A percentile compares a stretch with the other conserved stretches of the same genome.
These are phyloP conservation scores for Debaryomyces castellii DNA, from an alignment of 805 yeast genomes.

Conservation along the genomic window DNA sequence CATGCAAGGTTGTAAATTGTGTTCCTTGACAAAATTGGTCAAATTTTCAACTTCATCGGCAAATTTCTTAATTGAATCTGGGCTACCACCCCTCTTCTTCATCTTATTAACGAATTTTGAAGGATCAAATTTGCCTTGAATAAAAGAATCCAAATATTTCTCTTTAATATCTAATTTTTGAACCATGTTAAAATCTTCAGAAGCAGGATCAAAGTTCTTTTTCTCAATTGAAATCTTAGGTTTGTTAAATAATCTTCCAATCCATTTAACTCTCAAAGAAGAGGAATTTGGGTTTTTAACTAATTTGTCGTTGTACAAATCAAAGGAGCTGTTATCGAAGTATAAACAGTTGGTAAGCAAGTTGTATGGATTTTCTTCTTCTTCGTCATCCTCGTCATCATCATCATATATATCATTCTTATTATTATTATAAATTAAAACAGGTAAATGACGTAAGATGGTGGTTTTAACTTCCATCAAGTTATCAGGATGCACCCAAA, in stretches of 20 bases:
- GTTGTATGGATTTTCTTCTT: slow-evolving; percentile 25
- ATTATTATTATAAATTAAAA: slow-evolving; percentile 66
- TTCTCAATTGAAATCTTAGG: slow-evolving; percentile 82
- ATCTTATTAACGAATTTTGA: slow-evolving; percentile 60
- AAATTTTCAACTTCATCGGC: slow-evolving; percentile 57
- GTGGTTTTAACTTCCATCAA: slow-evolving; percentile 97
- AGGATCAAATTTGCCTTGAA: slow-evolving; percentile 49
- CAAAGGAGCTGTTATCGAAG: slow-evolving; percentile 82
- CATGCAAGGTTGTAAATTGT: slow-evolving; percentile 78
- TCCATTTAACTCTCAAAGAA: slow-evolving; percentile 85
- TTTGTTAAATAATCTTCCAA: slow-evolving; percentile 74
- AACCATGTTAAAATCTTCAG: slow-evolving; percentile 55
- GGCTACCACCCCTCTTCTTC: slow-evolving; percentile 58
- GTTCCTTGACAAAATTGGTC: slow-evolving; percentile 60
- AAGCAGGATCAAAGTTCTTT: slow-evolving; percentile 60
- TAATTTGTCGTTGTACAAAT: slow-evolving; percentile 81
- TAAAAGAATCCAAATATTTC: slow-evolving; percentile 74
- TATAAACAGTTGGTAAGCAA: slow-evolving; percentile 85
- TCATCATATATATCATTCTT: slow-evolving; percentile 58
- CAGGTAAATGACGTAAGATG: slow-evolving; percentile 89
- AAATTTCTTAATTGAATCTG: slow-evolving; percentile 50
- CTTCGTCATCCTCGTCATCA: slow-evolving; percentile 30
- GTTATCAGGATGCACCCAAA: slow-evolving; percentile 93
- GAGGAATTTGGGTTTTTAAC: slow-evolving; percentile 68
- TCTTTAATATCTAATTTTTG: slow-evolving; percentile 72